phyloP scores from a whole-genome alignment of 2,329 filamentous ascomycete genomes.

The Pseudocercospora musae region DNA sequence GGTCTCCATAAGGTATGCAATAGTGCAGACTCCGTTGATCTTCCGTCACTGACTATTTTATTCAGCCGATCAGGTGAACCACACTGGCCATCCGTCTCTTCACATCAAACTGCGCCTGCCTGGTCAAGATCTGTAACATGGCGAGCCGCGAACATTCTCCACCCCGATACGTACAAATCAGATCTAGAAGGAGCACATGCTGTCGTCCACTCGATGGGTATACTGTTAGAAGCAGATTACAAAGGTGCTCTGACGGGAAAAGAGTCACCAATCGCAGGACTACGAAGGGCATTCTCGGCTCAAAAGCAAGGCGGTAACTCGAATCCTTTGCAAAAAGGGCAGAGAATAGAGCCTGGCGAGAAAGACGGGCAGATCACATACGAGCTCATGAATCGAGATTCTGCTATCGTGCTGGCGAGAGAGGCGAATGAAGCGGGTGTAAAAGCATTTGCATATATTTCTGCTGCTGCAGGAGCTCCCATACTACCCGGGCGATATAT shows the following conservation, averaged over 20 bases:
- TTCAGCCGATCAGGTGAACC: slow-evolving; percentile 84
- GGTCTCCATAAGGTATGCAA: slow-evolving; percentile 75
- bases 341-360: slow-evolving; percentile 62
- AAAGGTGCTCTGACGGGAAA: slow-evolving; percentile 83
- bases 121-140: slow-evolving; percentile 84
- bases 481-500: slow-evolving; percentile 84
- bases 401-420: slow-evolving; percentile 76
- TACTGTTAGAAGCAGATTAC: slow-evolving; percentile 95
- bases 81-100: slow-evolving; percentile 75
- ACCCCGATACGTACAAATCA: slow-evolving; percentile 72
- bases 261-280: slow-evolving; percentile 74
- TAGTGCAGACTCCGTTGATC: not conserved
- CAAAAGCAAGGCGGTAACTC: slow-evolving; percentile 56
- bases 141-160: slow-evolving; percentile 84
- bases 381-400: slow-evolving; percentile 94
- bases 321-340: slow-evolving; percentile 66
- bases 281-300: slow-evolving; percentile 73
- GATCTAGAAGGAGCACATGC: slow-evolving; percentile 75
- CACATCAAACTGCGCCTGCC: slow-evolving; percentile 64
- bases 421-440: slow-evolving; percentile 66
- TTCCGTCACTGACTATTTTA: not conserved
- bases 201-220: slow-evolving; percentile 93
- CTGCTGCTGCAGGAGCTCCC: slow-evolving; percentile 80
- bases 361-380: slow-evolving; percentile 80
- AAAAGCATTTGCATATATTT: slow-evolving; percentile 78